Base-by-base conservation (phyloP, 1,139 yeast genomes). In the Nadsonia starkeyi-henricii region DNA sequence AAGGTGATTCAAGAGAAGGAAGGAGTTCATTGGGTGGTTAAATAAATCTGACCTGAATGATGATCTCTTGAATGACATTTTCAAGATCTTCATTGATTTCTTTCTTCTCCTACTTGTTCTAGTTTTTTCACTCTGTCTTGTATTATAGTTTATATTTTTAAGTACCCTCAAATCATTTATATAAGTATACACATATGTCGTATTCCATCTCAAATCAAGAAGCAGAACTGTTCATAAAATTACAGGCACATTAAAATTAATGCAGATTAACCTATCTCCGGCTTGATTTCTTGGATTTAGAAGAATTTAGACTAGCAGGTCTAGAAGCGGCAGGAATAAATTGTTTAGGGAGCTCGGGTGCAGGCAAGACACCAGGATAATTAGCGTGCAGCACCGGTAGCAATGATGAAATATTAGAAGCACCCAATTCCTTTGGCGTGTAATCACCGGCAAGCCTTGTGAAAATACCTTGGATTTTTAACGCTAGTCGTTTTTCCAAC, bases 331-430 rank as follows among this genome's bases (percentile, higher is more conserved):
- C 48, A 8, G 45, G 33, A 1, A 43, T n/a, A 19, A 42, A n/a
- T 20, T 47, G 56, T 49, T 55, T 57, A 5, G 60, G 57, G 37
- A 45, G 49, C 41, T 64, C 67, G 1, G 65, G 64, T 0, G 86
- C 86, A 1, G 96, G 96, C 58, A 88, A 72, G 1, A 83, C 74
- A 48, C 97, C 97, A 43, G 75, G 70, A 58, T 84, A 88, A 56
- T 82, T 85, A 19, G 81, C 75, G 59, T 79, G 78, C 50, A 84
- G 70, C 1, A 84, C 82, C 0, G 96, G 95, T 44, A 88, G 58
- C 45, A 53, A 57, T 46, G 56, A 63, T 39, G 57, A 68, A 53
- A 63, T 48, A 36, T 52, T 43, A 28, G 46, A 44, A 36, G 26
- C 20, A 9, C 41, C 59, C 18, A 61, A 53, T 19, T 57, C 60